Conservation (phyloP, 495 filamentous ascomycete genomes). For the Parathielavia appendiculata region DNA sequence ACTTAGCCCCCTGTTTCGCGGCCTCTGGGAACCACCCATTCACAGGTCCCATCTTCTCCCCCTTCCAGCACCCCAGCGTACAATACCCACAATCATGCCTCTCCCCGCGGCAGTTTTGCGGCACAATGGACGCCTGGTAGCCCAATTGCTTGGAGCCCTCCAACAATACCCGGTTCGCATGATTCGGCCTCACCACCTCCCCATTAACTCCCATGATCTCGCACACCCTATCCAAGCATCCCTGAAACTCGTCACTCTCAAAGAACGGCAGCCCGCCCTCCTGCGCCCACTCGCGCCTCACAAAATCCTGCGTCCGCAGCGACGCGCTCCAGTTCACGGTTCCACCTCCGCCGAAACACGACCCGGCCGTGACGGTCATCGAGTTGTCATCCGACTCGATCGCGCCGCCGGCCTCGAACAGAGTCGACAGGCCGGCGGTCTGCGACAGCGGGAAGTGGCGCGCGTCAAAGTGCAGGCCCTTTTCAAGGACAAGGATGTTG, state of each 20-base stretch:
- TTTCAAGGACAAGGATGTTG: constrained; percentile 76
- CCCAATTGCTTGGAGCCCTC: constrained; percentile 75
- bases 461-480: constrained; percentile 38
- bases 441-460: constrained; percentile 66
- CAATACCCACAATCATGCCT: constrained; percentile 78
- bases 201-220: constrained; percentile 61
- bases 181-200: constrained; percentile 64
- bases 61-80: constrained; percentile 64
- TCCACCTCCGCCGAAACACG: constrained; percentile 80
- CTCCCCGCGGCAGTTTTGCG: constrained; percentile 70
- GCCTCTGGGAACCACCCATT: constrained; percentile 77
- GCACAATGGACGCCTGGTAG: constrained; percentile 62
- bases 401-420: constrained; percentile 60
- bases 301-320: constrained; percentile 73
- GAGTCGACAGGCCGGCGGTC: constrained; percentile 55
- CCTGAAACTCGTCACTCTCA: constrained; percentile 67
- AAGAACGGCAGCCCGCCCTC: constrained; percentile 69
- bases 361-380: constrained; percentile 59
- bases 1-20: constrained; percentile 63
- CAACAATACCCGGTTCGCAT: constrained; percentile 59
- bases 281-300: constrained; percentile 76
- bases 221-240: constrained; percentile 61
- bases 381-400: constrained; percentile 58
- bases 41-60: constrained; percentile 71
- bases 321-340: constrained; percentile 86